phyloP scores from a whole-genome alignment of 305 asterid genomes.

The Solanum hybrid region DNA sequence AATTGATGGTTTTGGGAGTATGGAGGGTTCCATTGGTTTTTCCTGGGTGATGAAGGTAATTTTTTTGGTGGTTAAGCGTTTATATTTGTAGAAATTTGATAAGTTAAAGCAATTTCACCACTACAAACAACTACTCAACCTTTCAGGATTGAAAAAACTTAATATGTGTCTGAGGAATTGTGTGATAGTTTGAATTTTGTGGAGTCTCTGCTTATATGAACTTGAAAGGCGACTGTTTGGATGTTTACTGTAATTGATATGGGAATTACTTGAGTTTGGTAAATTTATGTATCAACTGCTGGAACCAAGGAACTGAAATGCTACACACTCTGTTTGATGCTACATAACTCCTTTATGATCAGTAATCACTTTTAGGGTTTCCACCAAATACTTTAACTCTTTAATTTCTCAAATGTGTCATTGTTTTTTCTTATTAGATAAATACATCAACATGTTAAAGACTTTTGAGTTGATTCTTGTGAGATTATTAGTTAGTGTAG shows the following conservation, averaged over 20 bases:
- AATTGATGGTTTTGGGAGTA: constrained; percentile 36
- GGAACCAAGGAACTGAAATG: background rate
- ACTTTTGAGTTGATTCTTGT: background rate
- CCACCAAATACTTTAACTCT: background rate
- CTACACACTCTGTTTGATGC: background rate
- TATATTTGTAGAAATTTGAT: background rate
- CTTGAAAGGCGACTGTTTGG: background rate
- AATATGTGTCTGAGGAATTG: background rate
- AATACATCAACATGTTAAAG: background rate
- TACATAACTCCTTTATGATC: background rate
- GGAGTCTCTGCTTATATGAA: background rate
- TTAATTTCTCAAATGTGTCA: background rate
- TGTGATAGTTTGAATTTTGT: background rate
- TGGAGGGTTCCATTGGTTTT: constrained; percentile 45
- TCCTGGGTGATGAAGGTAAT: constrained; percentile 57
- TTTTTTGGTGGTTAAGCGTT: background rate
- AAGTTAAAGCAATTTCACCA: background rate
- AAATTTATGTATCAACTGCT: background rate
- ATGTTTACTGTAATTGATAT: background rate
- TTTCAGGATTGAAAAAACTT: background rate
- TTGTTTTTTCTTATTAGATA: background rate
- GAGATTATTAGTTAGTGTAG: background rate
- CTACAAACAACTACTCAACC: background rate
- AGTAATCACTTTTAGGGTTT: background rate
- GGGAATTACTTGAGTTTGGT: background rate